Conservation (phyloP, 2,329 filamentous ascomycete genomes). For the Xylariaceae sp. region DNA sequence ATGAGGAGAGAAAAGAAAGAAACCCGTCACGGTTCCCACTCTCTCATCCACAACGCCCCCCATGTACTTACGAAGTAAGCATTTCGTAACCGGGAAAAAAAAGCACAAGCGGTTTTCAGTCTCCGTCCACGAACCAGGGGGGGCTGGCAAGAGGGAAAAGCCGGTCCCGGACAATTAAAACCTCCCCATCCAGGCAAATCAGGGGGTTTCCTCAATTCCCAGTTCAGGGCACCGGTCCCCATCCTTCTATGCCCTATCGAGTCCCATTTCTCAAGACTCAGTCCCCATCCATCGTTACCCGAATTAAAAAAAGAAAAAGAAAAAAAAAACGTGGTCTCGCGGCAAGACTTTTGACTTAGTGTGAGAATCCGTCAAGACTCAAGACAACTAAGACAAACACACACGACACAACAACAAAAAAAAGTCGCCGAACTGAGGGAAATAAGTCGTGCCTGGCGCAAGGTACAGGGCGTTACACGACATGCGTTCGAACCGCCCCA, state of each 20-base stretch:
- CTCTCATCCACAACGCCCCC: not conserved
- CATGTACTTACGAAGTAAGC: not conserved
- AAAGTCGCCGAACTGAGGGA: slow-evolving; percentile 14
- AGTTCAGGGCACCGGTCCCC: too few relatives aligned
- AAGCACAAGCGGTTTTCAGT: not conserved
- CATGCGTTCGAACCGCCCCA: not conserved
- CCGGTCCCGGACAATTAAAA: not conserved
- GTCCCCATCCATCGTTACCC: not conserved
- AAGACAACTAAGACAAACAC: too few relatives aligned
- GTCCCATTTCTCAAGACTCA: not conserved
- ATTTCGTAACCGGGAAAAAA: not conserved
- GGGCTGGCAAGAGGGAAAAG: not conserved
- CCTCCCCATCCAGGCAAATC: not conserved
- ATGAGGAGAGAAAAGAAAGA: too few relatives aligned
- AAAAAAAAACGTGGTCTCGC: not conserved
- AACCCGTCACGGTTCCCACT: too few relatives aligned
- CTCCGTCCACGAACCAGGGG: not conserved
- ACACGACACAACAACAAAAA: not conserved
- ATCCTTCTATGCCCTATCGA: not conserved
- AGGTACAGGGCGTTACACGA: not conserved
- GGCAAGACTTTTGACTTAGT: too few relatives aligned
- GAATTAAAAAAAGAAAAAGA: not conserved
- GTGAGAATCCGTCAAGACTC: too few relatives aligned
- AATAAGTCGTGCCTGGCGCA: not conserved
- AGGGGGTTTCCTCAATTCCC: not conserved